Conservation (phyloP, 2,329 filamentous ascomycete species). For the Scedosporium apiospermum region DNA sequence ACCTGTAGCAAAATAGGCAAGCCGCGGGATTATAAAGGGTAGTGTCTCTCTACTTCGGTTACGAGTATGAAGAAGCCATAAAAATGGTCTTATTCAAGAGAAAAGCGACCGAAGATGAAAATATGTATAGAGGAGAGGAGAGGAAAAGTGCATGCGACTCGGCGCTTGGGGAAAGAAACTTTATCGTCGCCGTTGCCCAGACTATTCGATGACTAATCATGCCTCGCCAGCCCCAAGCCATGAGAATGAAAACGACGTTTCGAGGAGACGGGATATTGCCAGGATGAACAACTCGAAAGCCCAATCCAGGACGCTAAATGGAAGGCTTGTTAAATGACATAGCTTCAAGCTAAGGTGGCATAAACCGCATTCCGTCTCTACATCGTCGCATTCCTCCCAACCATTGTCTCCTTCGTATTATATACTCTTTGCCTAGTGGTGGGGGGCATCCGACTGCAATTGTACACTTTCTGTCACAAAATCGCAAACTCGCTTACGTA, state of each 20-base stretch:
- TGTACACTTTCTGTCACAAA: not conserved
- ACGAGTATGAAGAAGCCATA: slow-evolving; percentile 34
- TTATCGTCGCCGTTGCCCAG: not conserved
- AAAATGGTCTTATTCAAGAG: slow-evolving; percentile 22
- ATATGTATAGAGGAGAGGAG: slow-evolving; percentile 40
- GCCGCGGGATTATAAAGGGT: slow-evolving; percentile 54
- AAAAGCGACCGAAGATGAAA: slow-evolving; percentile 26
- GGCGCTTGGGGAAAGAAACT: not conserved
- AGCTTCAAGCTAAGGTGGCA: not conserved
- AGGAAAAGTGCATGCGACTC: slow-evolving; percentile 12
- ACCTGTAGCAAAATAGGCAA: slow-evolving; percentile 34
- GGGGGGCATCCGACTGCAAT: not conserved
- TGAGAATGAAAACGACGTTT: not conserved
- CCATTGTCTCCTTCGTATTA: slow-evolving; percentile 2
- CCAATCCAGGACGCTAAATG: not conserved
- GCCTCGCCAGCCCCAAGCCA: not conserved
- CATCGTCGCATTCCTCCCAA: not conserved
- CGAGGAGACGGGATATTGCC: not conserved
- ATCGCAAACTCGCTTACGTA: not conserved
- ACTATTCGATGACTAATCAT: not conserved
- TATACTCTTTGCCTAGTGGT: slow-evolving; percentile 7
- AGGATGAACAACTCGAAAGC: not conserved
- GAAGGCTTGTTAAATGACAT: not conserved
- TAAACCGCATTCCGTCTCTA: not conserved
- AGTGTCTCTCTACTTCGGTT: slow-evolving; percentile 43